These are phyloP conservation scores for Cladorrhinum sp. DNA, from an alignment of 2,329 filamentous ascomycete genomes.

Conservation along the genomic window DNA sequence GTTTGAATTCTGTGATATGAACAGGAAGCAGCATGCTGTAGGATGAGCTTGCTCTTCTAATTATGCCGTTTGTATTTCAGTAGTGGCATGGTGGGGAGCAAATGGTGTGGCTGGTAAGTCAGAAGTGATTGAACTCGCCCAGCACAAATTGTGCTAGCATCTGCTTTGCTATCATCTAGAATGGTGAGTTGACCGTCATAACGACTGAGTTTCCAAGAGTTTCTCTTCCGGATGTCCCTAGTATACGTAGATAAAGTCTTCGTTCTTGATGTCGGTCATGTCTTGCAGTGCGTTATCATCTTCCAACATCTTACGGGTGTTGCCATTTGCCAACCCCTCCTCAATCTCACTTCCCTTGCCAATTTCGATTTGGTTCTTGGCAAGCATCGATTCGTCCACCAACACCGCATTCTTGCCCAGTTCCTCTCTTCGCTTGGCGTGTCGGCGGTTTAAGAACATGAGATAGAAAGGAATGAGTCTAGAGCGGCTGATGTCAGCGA, in stretches of 20 bases:
- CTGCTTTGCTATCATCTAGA: too few relatives aligned
- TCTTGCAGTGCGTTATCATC: constrained; percentile 48
- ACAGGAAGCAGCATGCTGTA: too few relatives aligned
- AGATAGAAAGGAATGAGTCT: constrained; percentile 45
- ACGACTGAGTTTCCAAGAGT: too few relatives aligned
- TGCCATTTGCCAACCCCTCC: constrained; percentile 16
- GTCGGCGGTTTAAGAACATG: constrained; percentile 51
- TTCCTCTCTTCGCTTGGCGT: constrained; percentile 51
- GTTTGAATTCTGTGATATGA: too few relatives aligned
- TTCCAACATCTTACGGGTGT: constrained; percentile 28
- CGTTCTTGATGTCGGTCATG: constrained; percentile 56
- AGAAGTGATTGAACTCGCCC: too few relatives aligned
- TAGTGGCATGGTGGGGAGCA: too few relatives aligned
- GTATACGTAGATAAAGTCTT: constrained; percentile 59
- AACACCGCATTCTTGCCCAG: constrained; percentile 59
- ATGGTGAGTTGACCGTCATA: too few relatives aligned
- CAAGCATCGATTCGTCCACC: constrained; percentile 56
- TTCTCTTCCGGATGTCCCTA: constrained; percentile 20
- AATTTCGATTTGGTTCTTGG: constrained; percentile 43
- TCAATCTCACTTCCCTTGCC: constrained; percentile 34
- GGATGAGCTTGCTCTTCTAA: too few relatives aligned
- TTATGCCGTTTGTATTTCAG: too few relatives aligned
- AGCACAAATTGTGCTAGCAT: too few relatives aligned
- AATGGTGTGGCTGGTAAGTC: too few relatives aligned
- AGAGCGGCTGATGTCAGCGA: too few relatives aligned